Evolutionary conservation across 768 basidiomycete species (phyloP).

Genomic region (Boletellus sp.): DNA sequence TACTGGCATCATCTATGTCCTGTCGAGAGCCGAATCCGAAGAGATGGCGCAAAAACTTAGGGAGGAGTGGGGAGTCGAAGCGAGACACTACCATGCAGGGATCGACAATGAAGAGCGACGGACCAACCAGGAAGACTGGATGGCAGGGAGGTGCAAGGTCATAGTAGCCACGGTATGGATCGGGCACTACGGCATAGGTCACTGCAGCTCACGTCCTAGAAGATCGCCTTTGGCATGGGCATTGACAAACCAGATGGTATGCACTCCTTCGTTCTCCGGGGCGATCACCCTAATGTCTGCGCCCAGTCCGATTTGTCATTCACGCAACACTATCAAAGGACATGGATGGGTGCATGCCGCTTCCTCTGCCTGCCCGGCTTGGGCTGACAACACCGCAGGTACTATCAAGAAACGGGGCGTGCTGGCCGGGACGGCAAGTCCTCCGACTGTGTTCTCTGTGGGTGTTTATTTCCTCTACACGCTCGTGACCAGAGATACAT

Average conservation of each 20-base stretch:
- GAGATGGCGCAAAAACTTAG: conserved; percentile 67
- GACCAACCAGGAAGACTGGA: conserved; percentile 68
- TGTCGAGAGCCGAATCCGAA: conserved; percentile 72
- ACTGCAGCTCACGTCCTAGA: conserved; percentile 3
- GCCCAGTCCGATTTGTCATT: conserved; percentile 84
- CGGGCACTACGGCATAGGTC: background rate
- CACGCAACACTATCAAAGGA: conserved; percentile 81
- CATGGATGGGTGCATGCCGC: conserved; percentile 65
- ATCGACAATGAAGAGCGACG: conserved; percentile 63
- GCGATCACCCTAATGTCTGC: conserved; percentile 2
- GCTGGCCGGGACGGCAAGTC: conserved; percentile 87
- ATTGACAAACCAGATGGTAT: conserved; percentile 82
- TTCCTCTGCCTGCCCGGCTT: background rate
- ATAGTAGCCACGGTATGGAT: conserved; percentile 86
- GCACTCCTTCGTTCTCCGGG: conserved; percentile 3
- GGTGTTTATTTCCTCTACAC: conserved; percentile 24
- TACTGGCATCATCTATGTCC: conserved; percentile 85
- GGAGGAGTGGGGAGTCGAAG: conserved; percentile 52
- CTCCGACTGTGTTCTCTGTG: conserved; percentile 86
- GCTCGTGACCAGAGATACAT: background rate
- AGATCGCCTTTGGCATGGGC: conserved; percentile 98
- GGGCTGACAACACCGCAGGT: conserved; percentile 39
- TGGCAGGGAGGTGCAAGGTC: conserved; percentile 62
- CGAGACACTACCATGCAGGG: conserved; percentile 84
- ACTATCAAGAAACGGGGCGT: conserved; percentile 95